Base-by-base conservation (phyloP, 192 early-diverging fungal genomes). In the Backusella circina region DNA sequence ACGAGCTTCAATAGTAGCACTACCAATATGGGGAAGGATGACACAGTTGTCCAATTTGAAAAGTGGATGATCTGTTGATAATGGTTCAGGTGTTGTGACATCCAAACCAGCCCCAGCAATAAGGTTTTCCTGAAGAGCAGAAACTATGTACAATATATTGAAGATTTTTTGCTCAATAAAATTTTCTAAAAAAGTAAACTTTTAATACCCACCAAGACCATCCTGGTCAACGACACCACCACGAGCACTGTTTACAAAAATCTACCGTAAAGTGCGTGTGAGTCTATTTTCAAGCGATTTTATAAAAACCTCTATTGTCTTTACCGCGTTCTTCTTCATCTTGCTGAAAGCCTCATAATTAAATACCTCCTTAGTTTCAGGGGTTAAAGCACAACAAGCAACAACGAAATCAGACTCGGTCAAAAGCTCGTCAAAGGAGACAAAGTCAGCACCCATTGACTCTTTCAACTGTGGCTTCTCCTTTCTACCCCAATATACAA, bases 1-100 rank as follows among this genome's bases (percentile, higher is more conserved):
- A 26, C 95, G 83, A 1, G 95, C 92, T 75, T 97, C 95, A 54
- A 91, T 79, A 0, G 95, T 95, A 2, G 91, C 93, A 72, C 90
- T 92, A 71, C 84, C 93, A 68, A 96, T 91, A 72, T 97, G 96
- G n/a, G 96, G 96, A 39, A 97, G 76, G 0, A 97, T 86, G 5
- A 85, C 83, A 65, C 89, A 91, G n/a, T 87, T 87, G 15, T 85
- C 78, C 37, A 91, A 85, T 50, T 77, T 57, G 26, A 91, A 79
- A 32, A 95, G 80, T 65, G 85, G 86, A 70, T 92, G 87, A 65
- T 90, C 84, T 0, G 71, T 37, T 8, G 88, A 85, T 50, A 97
- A 73, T 7, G 95, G 96, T 80, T 97, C 96, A 0, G 96, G 96
- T 23, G 89, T 90, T 0, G 93, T 95, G 9, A 96, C 94, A 80